phyloP scores from a whole-genome alignment of 2,329 filamentous ascomycete species.

The Penicillium sp. region DNA sequence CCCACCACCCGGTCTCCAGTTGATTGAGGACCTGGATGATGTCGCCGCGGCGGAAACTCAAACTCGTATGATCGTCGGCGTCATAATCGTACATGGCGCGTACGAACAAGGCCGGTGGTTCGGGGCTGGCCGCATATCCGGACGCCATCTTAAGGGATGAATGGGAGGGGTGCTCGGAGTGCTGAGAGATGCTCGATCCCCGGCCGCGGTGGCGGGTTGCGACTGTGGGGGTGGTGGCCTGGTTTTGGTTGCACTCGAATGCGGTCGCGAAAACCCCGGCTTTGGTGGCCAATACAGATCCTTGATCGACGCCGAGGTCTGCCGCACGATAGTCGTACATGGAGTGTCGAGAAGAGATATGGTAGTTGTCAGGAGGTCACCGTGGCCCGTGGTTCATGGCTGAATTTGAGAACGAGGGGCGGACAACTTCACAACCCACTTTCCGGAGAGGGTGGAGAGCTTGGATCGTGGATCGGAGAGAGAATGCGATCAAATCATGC shows the following conservation, averaged over 20 bases:
- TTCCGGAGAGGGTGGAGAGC: slow-evolving; percentile 7
- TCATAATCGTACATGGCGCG: slow-evolving; percentile 97
- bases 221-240: slow-evolving; percentile 28
- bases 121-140: slow-evolving; percentile 34
- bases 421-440: slow-evolving; percentile 16
- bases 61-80: slow-evolving; percentile 89
- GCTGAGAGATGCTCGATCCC: slow-evolving; percentile 27
- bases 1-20: slow-evolving; percentile 98
- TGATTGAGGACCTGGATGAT: slow-evolving; percentile 98
- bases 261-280: slow-evolving; percentile 37
- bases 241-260: slow-evolving; percentile 42
- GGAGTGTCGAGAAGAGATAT: slow-evolving; percentile 2
- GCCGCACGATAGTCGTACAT: slow-evolving; percentile 34
- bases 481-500: slow-evolving; percentile 5
- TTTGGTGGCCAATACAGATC: slow-evolving; percentile 33
- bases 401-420: slow-evolving; percentile 14
- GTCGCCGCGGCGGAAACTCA: slow-evolving; percentile 95
- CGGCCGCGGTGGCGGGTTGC: slow-evolving; percentile 28
- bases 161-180: slow-evolving; percentile 16
- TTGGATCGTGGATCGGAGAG: too few relatives aligned
- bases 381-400: slow-evolving; percentile 20
- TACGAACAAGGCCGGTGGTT: slow-evolving; percentile 65
- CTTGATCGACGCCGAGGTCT: slow-evolving; percentile 32
- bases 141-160: slow-evolving; percentile 29
- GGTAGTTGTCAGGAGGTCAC: slow-evolving; percentile 9